Base-by-base conservation (phyloP, 1,284 basidiomycete genomes). In the Coriolopsis trogii region DNA sequence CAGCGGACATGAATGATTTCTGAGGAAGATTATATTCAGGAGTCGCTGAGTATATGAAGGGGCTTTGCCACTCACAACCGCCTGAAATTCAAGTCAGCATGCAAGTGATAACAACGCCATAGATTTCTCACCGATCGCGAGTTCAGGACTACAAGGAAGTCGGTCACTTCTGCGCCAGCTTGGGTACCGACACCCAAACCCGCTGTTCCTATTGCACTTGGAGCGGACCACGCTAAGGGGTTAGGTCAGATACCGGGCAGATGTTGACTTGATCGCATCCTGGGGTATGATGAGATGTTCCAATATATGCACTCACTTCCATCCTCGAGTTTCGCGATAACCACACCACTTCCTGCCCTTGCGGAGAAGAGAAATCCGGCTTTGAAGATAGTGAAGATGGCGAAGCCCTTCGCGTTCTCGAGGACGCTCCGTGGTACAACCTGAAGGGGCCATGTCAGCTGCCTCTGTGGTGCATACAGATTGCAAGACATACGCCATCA, bases 121-220 rank as follows among this genome's bases (percentile, higher is more conserved):
- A n/a, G n/a, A n/a, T n/a, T n/a, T n/a, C 82, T 65, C 65, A 87
- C 91, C 52, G 83, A 82, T 67, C 74, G 75, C 33, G 89, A 89
- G 67, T 98, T 98, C 42, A 98, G 79, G 9, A 98, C 90, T 51
- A 98, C 82, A 48, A 99, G 74, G 64, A 98, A 98, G 67, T 99
- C 97, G 1, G 96, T 97, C 72, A 98, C 84, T 69, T 95, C 91
- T 51, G 91, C 90, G 16, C 89, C 91, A 23, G 80, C 77, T 63
- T 90, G 95, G 15, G 87, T 85, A 38, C 94, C 94, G 29, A 98
- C 80, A 3, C 96, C 96, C 10, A 98, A 70, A 0, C 96, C 96
- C 10, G 91, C 96, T n/a, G 94, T 88, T 18, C 94, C 95, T 48
- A 98, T 96, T 0, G 95, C 97, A 65, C 90, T 91, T 3, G 96